phyloP scores from a whole-genome alignment of 1,284 basidiomycete species.

The Ganoderma boninense region DNA sequence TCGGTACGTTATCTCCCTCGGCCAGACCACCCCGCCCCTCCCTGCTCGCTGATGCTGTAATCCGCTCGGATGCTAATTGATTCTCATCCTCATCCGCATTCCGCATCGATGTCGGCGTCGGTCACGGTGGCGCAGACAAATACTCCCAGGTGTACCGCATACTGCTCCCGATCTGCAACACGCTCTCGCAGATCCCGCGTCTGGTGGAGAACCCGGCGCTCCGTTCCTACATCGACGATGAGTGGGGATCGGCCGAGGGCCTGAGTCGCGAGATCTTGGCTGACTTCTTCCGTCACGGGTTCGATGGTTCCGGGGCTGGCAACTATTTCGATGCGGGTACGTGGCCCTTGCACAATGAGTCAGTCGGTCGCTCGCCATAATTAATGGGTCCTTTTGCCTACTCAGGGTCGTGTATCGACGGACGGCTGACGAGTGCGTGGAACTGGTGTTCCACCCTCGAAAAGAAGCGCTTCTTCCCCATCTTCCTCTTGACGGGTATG shows the following conservation, averaged over 20 bases:
- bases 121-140: conserved; percentile 58
- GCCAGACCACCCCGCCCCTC: background rate
- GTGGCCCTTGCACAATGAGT: background rate
- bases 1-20: conserved; percentile 51
- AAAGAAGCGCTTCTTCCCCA: conserved; percentile 83
- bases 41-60: background rate
- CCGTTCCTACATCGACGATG: conserved; percentile 78
- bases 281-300: conserved; percentile 86
- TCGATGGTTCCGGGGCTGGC: conserved; percentile 84
- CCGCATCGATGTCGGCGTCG: background rate
- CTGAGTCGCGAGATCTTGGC: conserved; percentile 72
- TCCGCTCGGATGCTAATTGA: background rate
- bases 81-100: background rate
- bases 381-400: conserved; percentile 11
- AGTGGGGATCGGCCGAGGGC: conserved; percentile 78
- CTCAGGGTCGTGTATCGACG: conserved; percentile 60
- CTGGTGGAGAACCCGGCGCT: conserved; percentile 73
- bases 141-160: conserved; percentile 90
- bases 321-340: conserved; percentile 82
- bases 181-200: conserved; percentile 71
- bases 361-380: background rate
- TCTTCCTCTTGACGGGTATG: conserved; percentile 80
- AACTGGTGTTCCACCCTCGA: conserved; percentile 85
- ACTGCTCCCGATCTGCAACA: conserved; percentile 82
- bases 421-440: conserved; percentile 83